Percentiles rank a stretch among this genome's conserved stretches.
phyloP scores from a whole-genome alignment of 164 flowering plant genomes.

The Litsea cubeba region DNA sequence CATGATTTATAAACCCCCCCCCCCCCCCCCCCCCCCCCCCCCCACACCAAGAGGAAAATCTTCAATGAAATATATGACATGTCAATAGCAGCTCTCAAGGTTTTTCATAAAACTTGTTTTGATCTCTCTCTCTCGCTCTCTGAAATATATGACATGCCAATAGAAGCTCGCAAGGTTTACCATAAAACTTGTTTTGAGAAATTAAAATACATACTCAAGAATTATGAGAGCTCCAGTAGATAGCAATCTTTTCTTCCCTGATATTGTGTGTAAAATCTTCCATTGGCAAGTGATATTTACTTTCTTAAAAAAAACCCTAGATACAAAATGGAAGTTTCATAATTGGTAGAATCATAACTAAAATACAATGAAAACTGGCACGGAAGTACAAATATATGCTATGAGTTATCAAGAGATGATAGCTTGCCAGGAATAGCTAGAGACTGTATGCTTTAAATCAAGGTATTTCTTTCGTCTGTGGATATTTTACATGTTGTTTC shows the following conservation, averaged over 20 bases:
- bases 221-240: not conserved
- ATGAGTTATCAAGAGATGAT: not conserved
- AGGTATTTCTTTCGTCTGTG: too few relatives aligned
- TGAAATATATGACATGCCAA: not conserved
- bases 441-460: too few relatives aligned
- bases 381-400: not conserved
- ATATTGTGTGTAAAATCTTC: not conserved
- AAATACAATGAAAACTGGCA: not conserved
- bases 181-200: not conserved
- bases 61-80: too few relatives aligned
- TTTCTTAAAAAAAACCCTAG: too few relatives aligned
- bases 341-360: too few relatives aligned
- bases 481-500: too few relatives aligned
- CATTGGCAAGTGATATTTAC: not conserved
- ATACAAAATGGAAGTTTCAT: not conserved
- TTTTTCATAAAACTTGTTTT: not conserved
- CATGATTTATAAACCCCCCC: too few relatives aligned
- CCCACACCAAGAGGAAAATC: not conserved
- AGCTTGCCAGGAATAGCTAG: too few relatives aligned
- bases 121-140: too few relatives aligned
- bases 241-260: not conserved
- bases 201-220: too few relatives aligned
- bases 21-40: too few relatives aligned
- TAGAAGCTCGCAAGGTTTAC: not conserved
- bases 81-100: not conserved